Evolutionary conservation across 768 basidiomycete genomes (phyloP), one percentile per base, ranked within the genome.

Genomic region (Trametes maxima): DNA sequence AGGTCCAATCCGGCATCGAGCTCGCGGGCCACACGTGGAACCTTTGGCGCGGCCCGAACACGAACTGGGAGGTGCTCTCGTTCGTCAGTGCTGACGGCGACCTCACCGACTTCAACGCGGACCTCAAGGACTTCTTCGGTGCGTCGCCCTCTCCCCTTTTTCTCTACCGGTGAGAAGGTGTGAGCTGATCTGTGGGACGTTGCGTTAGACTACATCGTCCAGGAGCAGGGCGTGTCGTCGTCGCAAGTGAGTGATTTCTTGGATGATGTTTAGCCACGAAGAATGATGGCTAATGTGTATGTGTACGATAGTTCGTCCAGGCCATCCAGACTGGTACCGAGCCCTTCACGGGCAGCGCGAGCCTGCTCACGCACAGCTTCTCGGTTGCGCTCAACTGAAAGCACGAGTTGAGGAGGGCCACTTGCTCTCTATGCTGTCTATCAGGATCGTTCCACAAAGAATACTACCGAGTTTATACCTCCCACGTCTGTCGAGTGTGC

Each of bases 71-170:
- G 69, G 83, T 84, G 13, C 70, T 82, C 62, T 83, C 82, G 10
- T 86, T 86, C 71, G 80, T 85, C 64, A 81, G 76, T 63, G 69
- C 75, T 1, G 56, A 72, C 2, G 83, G 80, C 0, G 70, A 84
- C 65, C 76, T 86, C 70, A 81, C 69, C 40, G 69, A 77, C 67
- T 86, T 85, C 75, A 76, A 70, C 57, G 81, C 67, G 21, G 83
- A 85, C 64, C 70, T 86, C 67, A 82, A 80, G 48, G 78, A 70
- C 21, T 85, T 86, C 74, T 84, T 86, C 73, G 69, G 84, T 85
- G 57, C 56, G 80, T 65, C 12, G 36, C 25, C 14, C 37, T 17
- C 10, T 37, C 5, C 40, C 16, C 37, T 19, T 39, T 42, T 21
- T 48, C 21, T 46, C 25, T 14, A 21, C 16, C 0, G n/a, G 43